Evolutionary conservation across 352 stramenopile species (phyloP), one percentile per base, ranked within the genome.

Genomic region (Pythium brachiatum): DNA sequence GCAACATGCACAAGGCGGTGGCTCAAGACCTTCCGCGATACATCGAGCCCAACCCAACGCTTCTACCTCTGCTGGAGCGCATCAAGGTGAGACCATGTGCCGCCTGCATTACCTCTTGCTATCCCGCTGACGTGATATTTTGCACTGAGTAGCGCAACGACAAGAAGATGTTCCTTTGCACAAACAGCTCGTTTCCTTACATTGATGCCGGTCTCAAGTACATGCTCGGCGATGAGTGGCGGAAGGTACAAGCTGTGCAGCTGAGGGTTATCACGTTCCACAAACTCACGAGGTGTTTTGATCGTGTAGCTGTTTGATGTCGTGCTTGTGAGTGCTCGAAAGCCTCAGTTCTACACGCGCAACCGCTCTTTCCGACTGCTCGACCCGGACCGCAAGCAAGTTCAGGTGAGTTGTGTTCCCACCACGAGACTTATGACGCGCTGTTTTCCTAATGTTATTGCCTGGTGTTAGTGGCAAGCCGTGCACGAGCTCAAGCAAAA

Each of bases 121-220:
- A 39, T 16, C 9, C 29, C 11, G 20, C 58, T 57, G 12, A 51
- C 27, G 20, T 47, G 18, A 29, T 0, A 29, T 18, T 39, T 13
- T 51, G 21, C 16, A 15, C 2, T 47, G 43, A 13, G 5, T 29
- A 96, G 74, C 58, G 78, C 41, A 83, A 83, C 18, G 90, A 88
- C 11, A 97, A 98, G 72, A 86, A 95, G 56, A 82, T 94, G 26
- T 97, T 98, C 61, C 77, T 98, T 73, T 93, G 93, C 72, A 92
- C 88, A 27, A 98, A 98, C 73, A 97, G 90, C 23, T 93, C 90
- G 16, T 98, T 96, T 75, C 86, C 84, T 71, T 98, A 98, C 76
- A 88, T 97, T 27, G 89, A 98, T 66, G 89, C 90, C 0, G 94
- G 94, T 21, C 88, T 98, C 68, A 87, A 85, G 62, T 97, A 90